Evolutionary conservation across 257 asterid genomes (phyloP), one percentile per base, ranked within the genome.

Genomic region (Capsicum rhomboideum): DNA sequence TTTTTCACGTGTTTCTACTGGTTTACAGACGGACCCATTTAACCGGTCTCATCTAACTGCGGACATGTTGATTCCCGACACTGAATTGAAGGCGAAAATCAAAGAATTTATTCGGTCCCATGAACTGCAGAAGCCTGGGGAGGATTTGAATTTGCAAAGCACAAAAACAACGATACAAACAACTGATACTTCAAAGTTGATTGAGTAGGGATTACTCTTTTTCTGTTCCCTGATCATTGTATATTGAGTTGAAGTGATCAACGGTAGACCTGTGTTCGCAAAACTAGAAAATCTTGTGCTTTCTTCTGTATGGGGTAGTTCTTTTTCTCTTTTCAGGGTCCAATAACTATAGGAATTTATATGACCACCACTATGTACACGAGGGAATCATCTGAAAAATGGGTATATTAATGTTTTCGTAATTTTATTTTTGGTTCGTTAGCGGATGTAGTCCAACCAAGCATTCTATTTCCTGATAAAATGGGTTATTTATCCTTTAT

Each of bases 11-110:
- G 81, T 10, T 71, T 84, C 44, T 42, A 44, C 61, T 87, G 86
- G 82, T 83, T 82, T 88, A 28, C 97, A 97, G 99, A 87, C 98
- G 2, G 99, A 97, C 85, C 99, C 99, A 10, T 97, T 97, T 69
- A 97, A 93, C 68, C 98, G 99, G 69, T 93, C 99, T 63, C 98
- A 92, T 87, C 97, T 97, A 56, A 90, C 98, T 6, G 86, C 84
- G 88, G 99, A 97, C 84, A 95, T 97, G 99, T 83, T 97, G 87
- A 97, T 95, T 88, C 92, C 98, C 0, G 86, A 93, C 85, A 91
- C 90, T 29, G 97, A 95, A 87, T 88, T 97, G 85, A 97, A 97
- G 93, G 93, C 95, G 0, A 92, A 83, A 86, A 97, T 94, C 1
- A 97, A 94, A 79, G 97, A 92, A 49, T 97, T 92, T 54, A 82